Evolutionary conservation across 2,329 filamentous ascomycete genomes (phyloP), one percentile per base, ranked within the genome.

Genomic region (Raffaelea ambrosiae): DNA sequence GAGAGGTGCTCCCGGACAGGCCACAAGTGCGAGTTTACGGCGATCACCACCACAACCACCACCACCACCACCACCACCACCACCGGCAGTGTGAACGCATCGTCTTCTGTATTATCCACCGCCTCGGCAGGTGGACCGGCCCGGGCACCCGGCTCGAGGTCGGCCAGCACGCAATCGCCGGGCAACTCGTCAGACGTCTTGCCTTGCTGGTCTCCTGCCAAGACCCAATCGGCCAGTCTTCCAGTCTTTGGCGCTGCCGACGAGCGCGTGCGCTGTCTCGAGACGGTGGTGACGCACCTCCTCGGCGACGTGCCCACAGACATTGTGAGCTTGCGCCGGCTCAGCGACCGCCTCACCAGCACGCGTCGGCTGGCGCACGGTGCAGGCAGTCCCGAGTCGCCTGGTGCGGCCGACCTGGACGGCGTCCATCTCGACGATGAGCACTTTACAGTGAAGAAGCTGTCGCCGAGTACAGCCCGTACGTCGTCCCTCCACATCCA

Each of bases 381-480:
- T 48, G 42, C 42, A 42, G 46, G 19, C 29, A 22, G 36, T 11
- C 3, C 39, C 8, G 43, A 18, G 3, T 36, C 46, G 19, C 42
- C 56, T 39, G 57, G 48, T 44, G 47, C 21, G 35, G 54, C 54
- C n/a, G 52, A 58, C 5, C 51, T 54, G 3, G 57, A 59, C 31
- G 56, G 56, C 21, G 36, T 52, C 48, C 55, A 48, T 5, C 46
- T 61, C 14, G 64, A 66, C 41, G 65, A 67, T 14, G 65, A 49
- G 48, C 21, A 22, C 22, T 49, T 49, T 21, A 49, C 48, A 2
- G 48, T 49, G 20, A 49, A 49, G 40, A 42, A 38, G 22, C 33
- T 70, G 26, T 66, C 63, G 33, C 64, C 66, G 48, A 70, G 66
- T 46, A 66, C 62, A 22, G 67, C 66, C 33, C 67, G 67, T 69